These are phyloP conservation scores for Rhizodiscina lignyota DNA, from an alignment of 495 filamentous ascomycete species.

Conservation along the genomic window DNA sequence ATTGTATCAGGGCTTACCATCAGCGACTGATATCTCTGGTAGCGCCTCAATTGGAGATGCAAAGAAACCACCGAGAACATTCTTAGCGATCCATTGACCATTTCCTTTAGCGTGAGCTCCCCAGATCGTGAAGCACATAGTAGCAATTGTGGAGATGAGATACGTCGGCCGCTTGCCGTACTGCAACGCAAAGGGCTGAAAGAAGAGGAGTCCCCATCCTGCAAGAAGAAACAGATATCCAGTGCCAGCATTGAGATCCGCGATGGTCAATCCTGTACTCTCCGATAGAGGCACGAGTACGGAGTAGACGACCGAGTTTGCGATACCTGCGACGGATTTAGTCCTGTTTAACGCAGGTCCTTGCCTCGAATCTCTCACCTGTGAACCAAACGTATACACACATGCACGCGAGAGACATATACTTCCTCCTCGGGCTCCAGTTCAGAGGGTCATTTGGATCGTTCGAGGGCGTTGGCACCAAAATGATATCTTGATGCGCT, in stretches of 20 bases:
- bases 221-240: constrained; percentile 5
- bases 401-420: constrained; percentile 5
- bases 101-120: background rate
- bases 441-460: constrained; percentile 11
- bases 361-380: too few species aligned
- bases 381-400: too few species aligned
- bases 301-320: constrained; percentile 5
- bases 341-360: constrained; percentile 5
- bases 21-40: background rate
- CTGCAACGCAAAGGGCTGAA: constrained; percentile 1
- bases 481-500: constrained; percentile 6
- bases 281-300: constrained; percentile 6
- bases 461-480: constrained; percentile 8
- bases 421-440: constrained; percentile 6
- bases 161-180: background rate
- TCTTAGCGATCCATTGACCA: background rate
- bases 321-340: constrained; percentile 5
- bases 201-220: constrained; percentile 6
- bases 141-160: background rate
- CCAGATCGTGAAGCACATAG: background rate
- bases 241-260: constrained; percentile 5
- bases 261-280: constrained; percentile 2
- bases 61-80: background rate
- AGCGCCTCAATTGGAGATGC: background rate
- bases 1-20: too few species aligned